Evolutionary conservation across 306 rosid genomes (phyloP), one percentile per base, ranked within the genome.

Genomic region (Acacia crassicarpa): DNA sequence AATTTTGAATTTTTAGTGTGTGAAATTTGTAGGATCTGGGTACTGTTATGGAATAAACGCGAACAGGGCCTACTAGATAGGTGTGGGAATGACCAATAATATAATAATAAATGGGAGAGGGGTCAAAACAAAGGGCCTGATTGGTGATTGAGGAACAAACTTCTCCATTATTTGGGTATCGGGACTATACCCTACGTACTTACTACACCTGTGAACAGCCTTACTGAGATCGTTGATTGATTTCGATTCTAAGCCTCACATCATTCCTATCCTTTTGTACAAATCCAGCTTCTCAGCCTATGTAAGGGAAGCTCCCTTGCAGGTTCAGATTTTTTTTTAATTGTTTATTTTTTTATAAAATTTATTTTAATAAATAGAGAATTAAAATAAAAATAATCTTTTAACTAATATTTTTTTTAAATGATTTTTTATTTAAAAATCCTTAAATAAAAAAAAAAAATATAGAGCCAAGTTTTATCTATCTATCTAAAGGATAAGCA

Each of bases 171-270:
- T 83, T 72, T 69, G 76, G 72, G 80, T 17, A 4, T 77, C 11
- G 72, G 72, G 3, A 56, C 27, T 56, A 38, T 38, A n/a, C 62
- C 62, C 62, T 56, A 56, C 62, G 22, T 7, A 20, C 12, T 19
- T 27, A 1, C n/a, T 53, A n/a, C 54, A 49, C 54, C 83, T 65
- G 81, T 84, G 44, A 80, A 86, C 90, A 89, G 89, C 83, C 78
- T 63, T 17, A 76, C 23, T 77, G 78, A 89, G 83, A 58, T 30
- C 13, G 74, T 84, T 68, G 94, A 89, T 89, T 87, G 88, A 87
- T 69, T 67, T 65, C 43, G 74, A 85, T 58, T 58, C 32, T 30
- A 58, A 9, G 6, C 15, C 65, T 58, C 65, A 10, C 15, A 22
- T 22, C 32, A 58, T 15, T 58, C 61, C 61, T 9, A 22, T 58